These are phyloP conservation scores for Oryza nivara DNA, from an alignment of 176 grass and related monocot species.

Conservation along the genomic window DNA sequence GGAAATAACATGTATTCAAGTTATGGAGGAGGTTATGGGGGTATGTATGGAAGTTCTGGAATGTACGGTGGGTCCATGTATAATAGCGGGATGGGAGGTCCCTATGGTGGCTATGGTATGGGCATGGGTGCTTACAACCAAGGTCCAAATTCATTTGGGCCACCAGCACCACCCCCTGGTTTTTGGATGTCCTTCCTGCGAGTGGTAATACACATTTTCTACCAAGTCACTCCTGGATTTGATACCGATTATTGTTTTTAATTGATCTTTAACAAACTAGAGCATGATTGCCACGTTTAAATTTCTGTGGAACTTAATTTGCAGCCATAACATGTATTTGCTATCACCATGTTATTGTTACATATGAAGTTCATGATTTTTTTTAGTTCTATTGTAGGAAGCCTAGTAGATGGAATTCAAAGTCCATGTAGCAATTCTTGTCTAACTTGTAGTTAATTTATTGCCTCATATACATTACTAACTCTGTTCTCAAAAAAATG, in stretches of 20 bases:
- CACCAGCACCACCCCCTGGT: slow-evolving; percentile 68
- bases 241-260: slow-evolving; percentile 31
- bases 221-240: not conserved
- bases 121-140: slow-evolving; percentile 69
- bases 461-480: not conserved
- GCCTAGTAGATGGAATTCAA: not conserved
- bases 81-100: slow-evolving; percentile 43
- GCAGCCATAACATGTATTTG: not conserved
- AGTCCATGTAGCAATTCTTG: not conserved
- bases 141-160: slow-evolving; percentile 70
- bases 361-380: not conserved
- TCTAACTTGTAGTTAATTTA: not conserved
- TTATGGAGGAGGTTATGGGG: slow-evolving; percentile 50
- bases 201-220: slow-evolving; percentile 59
- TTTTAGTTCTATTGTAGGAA: not conserved
- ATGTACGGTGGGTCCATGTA: slow-evolving; percentile 63
- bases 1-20: slow-evolving; percentile 82
- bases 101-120: slow-evolving; percentile 66
- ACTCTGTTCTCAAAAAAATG: not conserved
- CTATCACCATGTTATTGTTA: not conserved
- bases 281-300: slow-evolving; percentile 10
- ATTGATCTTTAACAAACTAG: not conserved
- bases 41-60: slow-evolving; percentile 47
- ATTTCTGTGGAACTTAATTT: slow-evolving; percentile 18
- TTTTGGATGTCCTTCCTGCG: slow-evolving; percentile 88